phyloP scores from a whole-genome alignment of 2,329 filamentous ascomycete species.

The Aspergillus sp. region DNA sequence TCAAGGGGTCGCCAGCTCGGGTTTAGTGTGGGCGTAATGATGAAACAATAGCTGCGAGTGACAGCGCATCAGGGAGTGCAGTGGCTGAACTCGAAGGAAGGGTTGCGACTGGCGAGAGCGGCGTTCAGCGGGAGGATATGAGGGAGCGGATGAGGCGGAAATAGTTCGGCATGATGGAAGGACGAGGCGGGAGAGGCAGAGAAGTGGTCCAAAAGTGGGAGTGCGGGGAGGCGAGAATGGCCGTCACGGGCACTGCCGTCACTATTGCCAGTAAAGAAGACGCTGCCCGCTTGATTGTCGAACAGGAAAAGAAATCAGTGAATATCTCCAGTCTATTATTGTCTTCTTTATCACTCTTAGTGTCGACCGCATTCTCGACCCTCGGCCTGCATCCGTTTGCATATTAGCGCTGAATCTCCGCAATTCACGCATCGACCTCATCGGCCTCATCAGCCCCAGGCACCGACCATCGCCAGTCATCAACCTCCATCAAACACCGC shows the following conservation, averaged over 20 bases:
- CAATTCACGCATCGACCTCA: neutral
- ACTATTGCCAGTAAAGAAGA: neutral
- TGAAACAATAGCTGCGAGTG: constrained; percentile 23
- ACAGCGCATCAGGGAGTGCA: constrained; percentile 23
- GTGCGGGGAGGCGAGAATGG: constrained; percentile 4
- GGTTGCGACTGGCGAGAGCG: neutral
- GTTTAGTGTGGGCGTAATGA: constrained; percentile 17
- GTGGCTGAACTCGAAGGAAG: constrained; percentile 14
- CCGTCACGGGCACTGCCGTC: neutral
- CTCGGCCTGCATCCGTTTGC: constrained; percentile 2
- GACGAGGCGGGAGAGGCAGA: neutral
- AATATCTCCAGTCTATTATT: too few species aligned
- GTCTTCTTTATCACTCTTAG: neutral
- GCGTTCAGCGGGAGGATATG: constrained; percentile 6
- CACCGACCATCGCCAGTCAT: neutral
- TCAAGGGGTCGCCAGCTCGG: constrained; percentile 16
- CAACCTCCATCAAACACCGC: neutral
- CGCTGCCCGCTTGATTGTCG: too few species aligned
- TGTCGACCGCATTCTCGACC: neutral
- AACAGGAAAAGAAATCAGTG: neutral
- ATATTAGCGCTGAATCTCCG: constrained; percentile 3
- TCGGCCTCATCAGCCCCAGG: neutral
- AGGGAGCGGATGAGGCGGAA: constrained; percentile 9
- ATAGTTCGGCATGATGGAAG: constrained; percentile 1
- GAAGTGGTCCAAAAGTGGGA: neutral